Base-by-base conservation (phyloP, 2,329 filamentous ascomycete species). In the Trichoderma brevicompactum region DNA sequence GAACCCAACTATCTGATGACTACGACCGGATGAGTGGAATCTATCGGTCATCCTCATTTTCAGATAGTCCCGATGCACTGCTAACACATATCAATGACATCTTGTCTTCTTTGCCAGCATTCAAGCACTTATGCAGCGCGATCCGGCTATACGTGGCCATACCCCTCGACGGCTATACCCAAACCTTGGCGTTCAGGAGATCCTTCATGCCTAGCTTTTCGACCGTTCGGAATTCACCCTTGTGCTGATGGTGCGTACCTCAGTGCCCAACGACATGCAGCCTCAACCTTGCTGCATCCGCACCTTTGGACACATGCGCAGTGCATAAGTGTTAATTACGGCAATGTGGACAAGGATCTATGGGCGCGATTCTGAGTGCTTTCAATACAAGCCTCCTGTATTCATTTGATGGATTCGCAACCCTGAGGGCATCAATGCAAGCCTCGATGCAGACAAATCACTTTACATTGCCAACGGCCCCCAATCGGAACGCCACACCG, bases 231-330 rank as follows among this genome's bases (percentile, higher is more conserved):
- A 71, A 71, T 75, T 74, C 74, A 74, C 76, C 74, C 75, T 74
- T 77, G 79, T 77, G 78, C 78, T 72, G 79, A 77, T 66, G 75
- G 78, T 77, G 79, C 76, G 78, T 77, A 79, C 76, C 76, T 80
- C 78, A 75, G 72, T 82, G 78, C 81, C 82, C 82, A 83, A 83
- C 81, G 74, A 75, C 73, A 76, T 73, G 66, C 72, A 68, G 69
- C 69, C 67, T 64, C 68, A 28, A 67, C 65, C 23, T 19, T 34
- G 63, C 55, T 44, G 38, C 36, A 58, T 38, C 44, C 19, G 68
- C 65, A 67, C 63, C 61, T 66, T 67, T 19, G 46, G 66, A 63
- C 64, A 61, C 32, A 40, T 66, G 68, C 64, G 68, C 69, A 73
- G 68, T 66, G 66, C 66, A 68, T 66, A 64, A 65, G 49, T 67